Conservation (phyloP, 495 filamentous ascomycete species). For the Xylaria grammica region DNA sequence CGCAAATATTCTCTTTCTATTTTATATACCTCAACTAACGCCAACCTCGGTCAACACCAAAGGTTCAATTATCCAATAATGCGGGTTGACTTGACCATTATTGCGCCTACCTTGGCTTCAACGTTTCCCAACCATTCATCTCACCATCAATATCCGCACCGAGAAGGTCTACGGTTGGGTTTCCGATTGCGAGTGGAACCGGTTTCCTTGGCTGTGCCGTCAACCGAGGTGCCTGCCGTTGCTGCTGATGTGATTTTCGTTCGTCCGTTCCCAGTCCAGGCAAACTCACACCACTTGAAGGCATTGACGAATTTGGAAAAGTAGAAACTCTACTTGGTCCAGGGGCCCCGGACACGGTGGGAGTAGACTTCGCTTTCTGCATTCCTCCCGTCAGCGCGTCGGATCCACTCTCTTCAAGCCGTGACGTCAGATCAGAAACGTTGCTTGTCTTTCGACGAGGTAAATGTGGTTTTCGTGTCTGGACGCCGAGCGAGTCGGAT, state of each 20-base stretch:
- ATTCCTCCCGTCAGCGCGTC: constrained; percentile 31
- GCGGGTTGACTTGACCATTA: not conserved
- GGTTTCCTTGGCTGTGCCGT: constrained; percentile 35
- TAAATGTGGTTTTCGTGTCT: constrained; percentile 28
- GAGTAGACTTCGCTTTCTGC: constrained; percentile 22
- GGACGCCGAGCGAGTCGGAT: constrained; percentile 21
- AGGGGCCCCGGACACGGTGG: constrained; percentile 7
- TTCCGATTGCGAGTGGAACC: constrained; percentile 15
- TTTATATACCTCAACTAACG: constrained; percentile 10
- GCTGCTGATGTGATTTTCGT: constrained; percentile 30
- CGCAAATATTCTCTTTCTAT: not conserved
- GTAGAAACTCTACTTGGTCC: constrained; percentile 14
- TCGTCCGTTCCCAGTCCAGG: constrained; percentile 31
- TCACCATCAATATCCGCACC: constrained; percentile 42
- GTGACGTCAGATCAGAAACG: constrained; percentile 35
- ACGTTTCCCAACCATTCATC: constrained; percentile 53
- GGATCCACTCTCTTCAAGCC: constrained; percentile 33
- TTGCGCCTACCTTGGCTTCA: constrained; percentile 43
- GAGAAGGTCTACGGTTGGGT: constrained; percentile 44
- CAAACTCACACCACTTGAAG: constrained; percentile 24
- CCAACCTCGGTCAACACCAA: not conserved
- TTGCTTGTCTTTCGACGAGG: constrained; percentile 30
- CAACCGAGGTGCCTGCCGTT: constrained; percentile 16
- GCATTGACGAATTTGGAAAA: constrained; percentile 5
- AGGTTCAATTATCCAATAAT: not conserved